These are phyloP conservation scores for Purpureocillium lavendulum DNA, from an alignment of 2,329 filamentous ascomycete genomes.

Conservation along the genomic window DNA sequence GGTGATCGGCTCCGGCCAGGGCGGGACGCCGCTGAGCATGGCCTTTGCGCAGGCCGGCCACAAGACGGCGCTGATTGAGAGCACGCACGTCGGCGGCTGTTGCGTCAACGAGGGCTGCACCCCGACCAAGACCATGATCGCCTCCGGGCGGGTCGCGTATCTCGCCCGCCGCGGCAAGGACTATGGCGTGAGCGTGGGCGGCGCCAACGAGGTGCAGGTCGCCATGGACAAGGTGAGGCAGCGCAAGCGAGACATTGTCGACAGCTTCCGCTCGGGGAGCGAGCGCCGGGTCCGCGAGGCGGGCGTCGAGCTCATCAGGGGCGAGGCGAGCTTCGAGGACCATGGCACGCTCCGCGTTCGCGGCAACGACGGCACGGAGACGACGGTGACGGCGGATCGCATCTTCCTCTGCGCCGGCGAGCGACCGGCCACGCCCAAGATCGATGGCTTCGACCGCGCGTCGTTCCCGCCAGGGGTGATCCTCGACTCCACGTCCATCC, in stretches of 20 bases:
- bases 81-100: conserved; percentile 40
- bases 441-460: conserved; percentile 23
- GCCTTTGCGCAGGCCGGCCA: conserved; percentile 35
- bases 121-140: conserved; percentile 49
- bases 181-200: conserved; percentile 32
- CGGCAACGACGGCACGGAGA: conserved; percentile 20
- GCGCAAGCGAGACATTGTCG: conserved; percentile 45
- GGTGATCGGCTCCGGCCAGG: conserved; percentile 45
- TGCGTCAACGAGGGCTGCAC: conserved; percentile 49
- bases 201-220: conserved; percentile 19
- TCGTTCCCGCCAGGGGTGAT: conserved; percentile 12
- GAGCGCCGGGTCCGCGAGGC: conserved; percentile 30
- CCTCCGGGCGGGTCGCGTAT: conserved; percentile 41
- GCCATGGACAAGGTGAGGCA: conserved; percentile 41
- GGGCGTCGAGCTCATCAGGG: conserved; percentile 36
- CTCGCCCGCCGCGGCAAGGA: conserved; percentile 29
- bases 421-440: conserved; percentile 26
- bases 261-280: conserved; percentile 37
- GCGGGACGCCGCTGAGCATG: conserved; percentile 39
- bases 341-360: conserved; percentile 27
- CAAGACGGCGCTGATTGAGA: conserved; percentile 38
- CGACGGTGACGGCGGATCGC: conserved; percentile 24
- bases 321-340: conserved; percentile 33
- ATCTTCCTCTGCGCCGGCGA: conserved; percentile 41
- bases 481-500: conserved; percentile 37